A percentile compares a stretch with the other conserved stretches of the same genome.
Evolutionary conservation across 108 stramenopile species (phyloP).

Genomic region (Nitzschia putrida): DNA sequence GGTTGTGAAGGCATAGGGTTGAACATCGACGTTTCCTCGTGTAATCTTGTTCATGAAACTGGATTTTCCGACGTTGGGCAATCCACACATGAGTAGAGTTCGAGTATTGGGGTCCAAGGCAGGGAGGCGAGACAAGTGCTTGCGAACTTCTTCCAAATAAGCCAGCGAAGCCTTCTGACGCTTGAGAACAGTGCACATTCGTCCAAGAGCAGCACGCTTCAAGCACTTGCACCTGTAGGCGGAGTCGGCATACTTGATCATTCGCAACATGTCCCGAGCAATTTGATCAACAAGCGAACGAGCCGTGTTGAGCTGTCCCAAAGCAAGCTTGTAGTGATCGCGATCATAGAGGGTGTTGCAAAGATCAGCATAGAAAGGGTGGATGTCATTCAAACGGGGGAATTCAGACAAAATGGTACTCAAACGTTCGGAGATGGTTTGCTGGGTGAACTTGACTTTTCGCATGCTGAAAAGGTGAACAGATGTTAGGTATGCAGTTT

Average conservation of each 20-base stretch:
- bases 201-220: constrained; percentile 96
- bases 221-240: constrained; percentile 98
- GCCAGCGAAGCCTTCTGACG: constrained; percentile 93
- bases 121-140: constrained; percentile 96
- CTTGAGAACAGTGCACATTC: constrained; percentile 99
- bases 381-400: constrained; percentile 98
- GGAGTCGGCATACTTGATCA: constrained; percentile 98
- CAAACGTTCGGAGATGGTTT: constrained; percentile 93
- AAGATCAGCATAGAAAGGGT: constrained; percentile 99
- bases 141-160: constrained; percentile 98
- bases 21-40: constrained; percentile 98
- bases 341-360: constrained; percentile 98
- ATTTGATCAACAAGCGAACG: constrained; percentile 90
- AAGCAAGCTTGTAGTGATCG: constrained; percentile 99
- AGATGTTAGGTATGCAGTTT: not conserved
- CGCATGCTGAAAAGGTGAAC: constrained; percentile 76
- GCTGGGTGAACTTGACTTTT: constrained; percentile 99
- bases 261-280: constrained; percentile 94
- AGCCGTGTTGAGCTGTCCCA: constrained; percentile 97
- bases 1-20: constrained; percentile 99
- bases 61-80: constrained; percentile 98
- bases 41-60: constrained; percentile 99
- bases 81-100: constrained; percentile 94
- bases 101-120: constrained; percentile 98
- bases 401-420: constrained; percentile 92